Conservation (phyloP, 2,329 filamentous ascomycete species). For the Dactylonectria macrodidyma region DNA sequence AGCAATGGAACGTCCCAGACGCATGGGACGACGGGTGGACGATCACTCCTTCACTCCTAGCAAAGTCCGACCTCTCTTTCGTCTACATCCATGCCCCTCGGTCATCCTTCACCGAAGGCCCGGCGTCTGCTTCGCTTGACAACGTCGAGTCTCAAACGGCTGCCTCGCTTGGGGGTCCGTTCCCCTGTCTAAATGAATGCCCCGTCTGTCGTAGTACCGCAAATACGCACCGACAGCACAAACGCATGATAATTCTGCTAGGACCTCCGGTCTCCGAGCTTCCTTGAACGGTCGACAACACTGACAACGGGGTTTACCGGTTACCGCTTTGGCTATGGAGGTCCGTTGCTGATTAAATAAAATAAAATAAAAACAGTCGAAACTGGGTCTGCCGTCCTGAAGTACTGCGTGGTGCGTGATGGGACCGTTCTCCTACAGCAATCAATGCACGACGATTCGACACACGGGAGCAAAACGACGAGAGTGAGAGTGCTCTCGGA, state of each 20-base stretch:
- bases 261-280: neutral
- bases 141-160: neutral
- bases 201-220: constrained; percentile 15
- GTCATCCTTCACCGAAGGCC: constrained; percentile 1
- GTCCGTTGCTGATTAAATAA: neutral
- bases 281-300: neutral
- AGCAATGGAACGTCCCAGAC: neutral
- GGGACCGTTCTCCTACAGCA: constrained; percentile 5
- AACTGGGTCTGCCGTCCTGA: constrained; percentile 17
- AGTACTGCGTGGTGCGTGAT: neutral
- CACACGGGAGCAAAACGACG: constrained; percentile 6
- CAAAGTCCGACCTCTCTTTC: neutral
- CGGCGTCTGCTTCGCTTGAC: constrained; percentile 8
- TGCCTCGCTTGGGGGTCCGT: constrained; percentile 24
- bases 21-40: neutral
- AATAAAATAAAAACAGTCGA: constrained; percentile 7
- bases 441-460: constrained; percentile 16
- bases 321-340: neutral
- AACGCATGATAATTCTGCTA: constrained; percentile 7
- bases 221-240: neutral
- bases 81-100: constrained; percentile 2
- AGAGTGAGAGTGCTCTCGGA: constrained; percentile 16
- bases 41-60: neutral
- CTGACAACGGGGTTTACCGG: neutral
- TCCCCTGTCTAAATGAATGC: constrained; percentile 19